These are phyloP conservation scores for Teunomyces atbi DNA, from an alignment of 805 yeast species.

Conservation along the genomic window DNA sequence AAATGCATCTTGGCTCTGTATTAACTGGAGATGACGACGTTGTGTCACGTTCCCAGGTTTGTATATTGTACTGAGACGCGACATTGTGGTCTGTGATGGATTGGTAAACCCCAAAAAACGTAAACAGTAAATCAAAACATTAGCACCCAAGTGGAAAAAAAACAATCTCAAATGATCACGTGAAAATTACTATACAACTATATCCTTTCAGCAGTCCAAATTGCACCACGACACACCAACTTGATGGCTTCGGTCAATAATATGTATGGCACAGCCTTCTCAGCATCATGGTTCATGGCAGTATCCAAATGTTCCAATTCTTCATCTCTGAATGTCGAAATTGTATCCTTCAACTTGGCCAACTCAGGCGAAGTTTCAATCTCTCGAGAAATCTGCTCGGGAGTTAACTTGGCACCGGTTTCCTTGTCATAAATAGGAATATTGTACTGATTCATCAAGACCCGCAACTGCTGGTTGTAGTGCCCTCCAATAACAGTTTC, in stretches of 20 bases:
- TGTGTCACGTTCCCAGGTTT: slow-evolving; percentile 20
- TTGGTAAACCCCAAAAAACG: slow-evolving; percentile 1
- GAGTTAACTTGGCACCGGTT: slow-evolving; percentile 27
- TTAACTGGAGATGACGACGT: slow-evolving; percentile 18
- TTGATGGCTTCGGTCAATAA: slow-evolving; percentile 86
- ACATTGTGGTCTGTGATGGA: slow-evolving; percentile 16
- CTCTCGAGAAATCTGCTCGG: slow-evolving; percentile 21
- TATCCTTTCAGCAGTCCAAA: slow-evolving; percentile 85
- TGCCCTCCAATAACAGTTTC: slow-evolving; percentile 98
- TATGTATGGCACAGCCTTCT: slow-evolving; percentile 89
- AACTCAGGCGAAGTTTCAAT: slow-evolving; percentile 53
- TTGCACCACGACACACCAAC: slow-evolving; percentile 79
- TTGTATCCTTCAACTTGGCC: slow-evolving; percentile 52
- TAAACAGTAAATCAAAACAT: slow-evolving; percentile 4
- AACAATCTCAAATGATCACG: not conserved
- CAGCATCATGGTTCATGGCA: slow-evolving; percentile 89
- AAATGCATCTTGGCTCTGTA: slow-evolving; percentile 47
- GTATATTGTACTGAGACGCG: slow-evolving; percentile 31
- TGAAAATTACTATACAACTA: slow-evolving; percentile 25
- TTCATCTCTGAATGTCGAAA: slow-evolving; percentile 83
- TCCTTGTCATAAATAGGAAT: slow-evolving; percentile 38
- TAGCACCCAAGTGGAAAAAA: not conserved
- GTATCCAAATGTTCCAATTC: slow-evolving; percentile 94
- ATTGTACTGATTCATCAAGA: slow-evolving; percentile 64
- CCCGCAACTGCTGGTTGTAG: slow-evolving; percentile 85